Base-by-base conservation (phyloP, 352 stramenopile genomes). In the Globisporangium spinosum region DNA sequence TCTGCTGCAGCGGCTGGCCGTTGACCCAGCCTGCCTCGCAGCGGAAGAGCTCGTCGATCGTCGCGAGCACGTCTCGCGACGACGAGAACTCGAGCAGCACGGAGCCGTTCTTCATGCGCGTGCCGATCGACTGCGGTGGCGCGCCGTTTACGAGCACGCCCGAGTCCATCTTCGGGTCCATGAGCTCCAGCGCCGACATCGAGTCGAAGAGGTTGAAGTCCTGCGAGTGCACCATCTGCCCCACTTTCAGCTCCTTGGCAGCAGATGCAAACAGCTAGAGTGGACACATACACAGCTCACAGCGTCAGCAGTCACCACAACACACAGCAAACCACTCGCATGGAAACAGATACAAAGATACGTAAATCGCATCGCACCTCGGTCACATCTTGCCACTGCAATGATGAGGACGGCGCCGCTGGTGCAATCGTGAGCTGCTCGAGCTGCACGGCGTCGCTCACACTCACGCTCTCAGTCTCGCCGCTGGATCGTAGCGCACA, bases 161-260 rank as follows among this genome's bases (percentile, higher is more conserved):
- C 45, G 87, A 94, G 79, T 98, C 95, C 94, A 98, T 98, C 68
- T 97, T 97, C 7, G 79, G 78, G 70, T 98, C 93, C 82, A 97
- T 97, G 2, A 98, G 75, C 80, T 98, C 94, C 20, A 98, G 75
- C 58, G 95, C 95, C 35, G 92, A 94, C 93, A 98, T 98, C 64
- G 92, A 97, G 67, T 98, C 92, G 70, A 95, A 96, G 63, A 98
- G 81, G 63, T 89, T 95, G 62, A 98, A 98, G 63, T 87, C 72
- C 7, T 86, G 69, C 51, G 89, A 77, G 54, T 95, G 87, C 35
- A 94, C 76, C 64, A 95, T 70, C 58, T 95, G 85, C 2, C 87
- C 85, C 20, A 94, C 76, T 60, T 90, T 92, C 27, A 95, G 77
- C 70, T 93, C 85, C 65, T 91, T 91, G 6, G 85, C 81, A 25